Evolutionary conservation across 257 asterid genomes (phyloP).

Genomic region (Scutellaria baicalensis): DNA sequence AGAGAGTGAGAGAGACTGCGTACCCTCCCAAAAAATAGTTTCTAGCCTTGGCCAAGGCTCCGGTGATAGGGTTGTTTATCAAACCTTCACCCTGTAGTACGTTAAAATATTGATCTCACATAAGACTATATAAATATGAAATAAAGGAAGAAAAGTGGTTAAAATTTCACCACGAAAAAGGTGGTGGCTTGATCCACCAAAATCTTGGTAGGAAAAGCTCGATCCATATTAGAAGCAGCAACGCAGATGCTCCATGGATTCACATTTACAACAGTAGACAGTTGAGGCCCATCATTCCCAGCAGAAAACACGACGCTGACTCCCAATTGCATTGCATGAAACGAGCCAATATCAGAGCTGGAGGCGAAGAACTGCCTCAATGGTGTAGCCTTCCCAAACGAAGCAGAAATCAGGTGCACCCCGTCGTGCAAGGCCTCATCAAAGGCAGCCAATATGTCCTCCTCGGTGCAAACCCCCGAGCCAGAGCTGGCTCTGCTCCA

Average conservation of each 20-base stretch:
- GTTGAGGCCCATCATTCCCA: conserved; percentile 54
- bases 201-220: conserved; percentile 43
- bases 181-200: conserved; percentile 13
- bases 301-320: conserved; percentile 45
- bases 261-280: conserved; percentile 34
- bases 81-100: conserved; percentile 67
- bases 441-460: conserved; percentile 53
- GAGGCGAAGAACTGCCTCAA: conserved; percentile 18
- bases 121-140: no score
- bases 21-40: conserved; percentile 32
- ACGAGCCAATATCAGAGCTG: conserved; percentile 25
- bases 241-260: conserved; percentile 61
- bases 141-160: no score
- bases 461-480: conserved; percentile 41
- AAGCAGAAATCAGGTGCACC: conserved; percentile 44
- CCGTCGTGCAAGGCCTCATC: conserved; percentile 62
- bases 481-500: conserved; percentile 36
- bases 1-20: background rate
- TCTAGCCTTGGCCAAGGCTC: conserved; percentile 24
- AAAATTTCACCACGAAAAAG: conserved; percentile 35
- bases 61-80: conserved; percentile 21
- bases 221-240: conserved; percentile 49
- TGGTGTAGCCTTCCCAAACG: conserved; percentile 39
- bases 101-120: no score
- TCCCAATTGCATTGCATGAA: conserved; percentile 28